Evolutionary conservation across 352 stramenopile species (phyloP).

Genomic region (Pythium aphanidermatum): DNA sequence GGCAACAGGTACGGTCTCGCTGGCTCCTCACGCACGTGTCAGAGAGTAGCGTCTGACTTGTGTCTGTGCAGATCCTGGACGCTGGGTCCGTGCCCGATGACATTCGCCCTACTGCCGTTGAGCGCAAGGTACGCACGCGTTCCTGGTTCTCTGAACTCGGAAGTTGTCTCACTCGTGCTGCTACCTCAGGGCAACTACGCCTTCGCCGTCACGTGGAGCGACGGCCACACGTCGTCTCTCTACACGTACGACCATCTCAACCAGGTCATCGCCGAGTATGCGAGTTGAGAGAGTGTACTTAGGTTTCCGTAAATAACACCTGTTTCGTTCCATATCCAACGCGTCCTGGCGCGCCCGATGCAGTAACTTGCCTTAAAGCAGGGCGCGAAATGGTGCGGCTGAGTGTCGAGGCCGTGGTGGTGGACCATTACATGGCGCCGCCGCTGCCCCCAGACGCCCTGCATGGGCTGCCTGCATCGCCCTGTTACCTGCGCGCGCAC

Average conservation of each 20-base stretch:
- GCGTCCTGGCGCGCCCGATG: background rate
- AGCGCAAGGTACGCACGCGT: conserved; percentile 76
- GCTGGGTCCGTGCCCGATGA: conserved; percentile 61
- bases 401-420: conserved; percentile 66
- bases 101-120: conserved; percentile 72
- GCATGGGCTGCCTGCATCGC: conserved; percentile 35
- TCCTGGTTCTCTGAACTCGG: too few relatives aligned
- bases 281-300: background rate
- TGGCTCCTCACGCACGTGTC: too few relatives aligned
- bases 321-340: conserved; percentile 1
- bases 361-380: background rate
- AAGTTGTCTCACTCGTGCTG: conserved; percentile 21
- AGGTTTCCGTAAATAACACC: conserved; percentile 5
- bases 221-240: conserved; percentile 94
- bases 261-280: conserved; percentile 43
- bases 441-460: conserved; percentile 53
- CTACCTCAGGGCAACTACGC: conserved; percentile 94
- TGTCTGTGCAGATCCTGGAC: conserved; percentile 53
- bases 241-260: conserved; percentile 93
- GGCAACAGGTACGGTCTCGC: conserved; percentile 43
- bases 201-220: conserved; percentile 95
- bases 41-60: conserved; percentile 1
- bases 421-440: conserved; percentile 76
- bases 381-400: conserved; percentile 19
- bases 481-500: conserved; percentile 59